A percentile compares a stretch with the other conserved stretches of the same genome.
phyloP scores from a whole-genome alignment of 768 basidiomycete species.

The Mycena haematopus region DNA sequence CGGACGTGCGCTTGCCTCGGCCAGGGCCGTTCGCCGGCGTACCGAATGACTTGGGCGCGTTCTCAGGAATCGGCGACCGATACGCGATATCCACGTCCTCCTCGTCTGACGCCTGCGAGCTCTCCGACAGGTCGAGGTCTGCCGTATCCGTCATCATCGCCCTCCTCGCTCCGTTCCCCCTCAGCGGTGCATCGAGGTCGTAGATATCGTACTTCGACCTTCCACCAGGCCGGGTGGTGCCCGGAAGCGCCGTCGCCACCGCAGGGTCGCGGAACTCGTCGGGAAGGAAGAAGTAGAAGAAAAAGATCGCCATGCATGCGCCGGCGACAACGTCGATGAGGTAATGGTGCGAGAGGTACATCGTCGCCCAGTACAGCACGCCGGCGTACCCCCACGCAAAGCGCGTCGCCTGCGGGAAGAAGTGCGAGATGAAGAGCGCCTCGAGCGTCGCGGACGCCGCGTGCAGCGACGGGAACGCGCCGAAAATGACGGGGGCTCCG shows the following conservation, averaged over 20 bases:
- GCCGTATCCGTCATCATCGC: constrained; percentile 47
- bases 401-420: constrained; percentile 78
- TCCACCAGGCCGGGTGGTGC: constrained; percentile 31
- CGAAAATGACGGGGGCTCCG: constrained; percentile 92
- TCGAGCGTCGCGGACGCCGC: constrained; percentile 90
- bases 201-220: constrained; percentile 78
- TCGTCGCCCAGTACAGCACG: constrained; percentile 95
- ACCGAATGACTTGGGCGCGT: constrained; percentile 44
- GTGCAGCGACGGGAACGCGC: constrained; percentile 95
- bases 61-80: constrained; percentile 62
- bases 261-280: constrained; percentile 70
- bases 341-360: constrained; percentile 99
- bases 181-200: constrained; percentile 68
- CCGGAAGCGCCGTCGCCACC: constrained; percentile 58
- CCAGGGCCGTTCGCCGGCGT: constrained; percentile 17
- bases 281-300: constrained; percentile 90
- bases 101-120: constrained; percentile 61
- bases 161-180: constrained; percentile 30
- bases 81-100: constrained; percentile 75
- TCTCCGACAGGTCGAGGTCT: constrained; percentile 64
- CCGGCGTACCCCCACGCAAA: constrained; percentile 85
- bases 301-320: constrained; percentile 84
- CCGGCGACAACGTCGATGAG: constrained; percentile 97
- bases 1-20: constrained; percentile 31
- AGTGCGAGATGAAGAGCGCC: constrained; percentile 92